These are phyloP conservation scores for Diaporthe amygdali DNA, from an alignment of 2,329 filamentous ascomycete genomes.

Conservation along the genomic window DNA sequence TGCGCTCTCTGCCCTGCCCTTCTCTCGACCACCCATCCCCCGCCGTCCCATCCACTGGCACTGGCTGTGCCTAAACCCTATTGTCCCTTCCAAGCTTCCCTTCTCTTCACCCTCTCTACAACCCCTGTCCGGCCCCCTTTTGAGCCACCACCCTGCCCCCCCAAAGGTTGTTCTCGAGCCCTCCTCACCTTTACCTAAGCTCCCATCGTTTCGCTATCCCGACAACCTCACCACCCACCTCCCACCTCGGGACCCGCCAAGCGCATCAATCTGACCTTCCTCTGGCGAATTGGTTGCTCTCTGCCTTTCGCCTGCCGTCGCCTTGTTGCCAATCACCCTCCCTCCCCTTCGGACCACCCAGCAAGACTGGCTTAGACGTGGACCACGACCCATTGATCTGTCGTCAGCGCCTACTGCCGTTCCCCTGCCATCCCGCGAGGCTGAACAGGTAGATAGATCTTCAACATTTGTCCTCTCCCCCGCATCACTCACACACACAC, in stretches of 20 bases:
- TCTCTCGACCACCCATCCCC: background rate
- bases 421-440: constrained; percentile 25
- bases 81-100: constrained; percentile 16
- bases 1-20: background rate
- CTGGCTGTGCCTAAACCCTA: constrained; percentile 13
- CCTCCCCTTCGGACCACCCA: constrained; percentile 12
- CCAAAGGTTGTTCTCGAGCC: constrained; percentile 15
- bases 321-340: constrained; percentile 2
- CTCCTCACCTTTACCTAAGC: constrained; percentile 24
- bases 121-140: constrained; percentile 26
- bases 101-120: constrained; percentile 13
- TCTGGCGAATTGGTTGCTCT: constrained; percentile 20
- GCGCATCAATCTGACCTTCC: constrained; percentile 16
- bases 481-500: background rate
- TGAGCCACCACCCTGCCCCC: constrained; percentile 22
- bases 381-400: constrained; percentile 26
- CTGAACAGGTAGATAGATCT: constrained; percentile 28
- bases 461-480: constrained; percentile 23
- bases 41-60: background rate
- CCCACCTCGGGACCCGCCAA: constrained; percentile 16
- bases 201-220: constrained; percentile 20
- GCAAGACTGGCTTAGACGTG: constrained; percentile 25
- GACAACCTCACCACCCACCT: constrained; percentile 6
- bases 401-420: constrained; percentile 25
- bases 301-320: constrained; percentile 10